Conservation (phyloP, 2,329 filamentous ascomycete genomes). For the Geosmithia putterillii region DNA sequence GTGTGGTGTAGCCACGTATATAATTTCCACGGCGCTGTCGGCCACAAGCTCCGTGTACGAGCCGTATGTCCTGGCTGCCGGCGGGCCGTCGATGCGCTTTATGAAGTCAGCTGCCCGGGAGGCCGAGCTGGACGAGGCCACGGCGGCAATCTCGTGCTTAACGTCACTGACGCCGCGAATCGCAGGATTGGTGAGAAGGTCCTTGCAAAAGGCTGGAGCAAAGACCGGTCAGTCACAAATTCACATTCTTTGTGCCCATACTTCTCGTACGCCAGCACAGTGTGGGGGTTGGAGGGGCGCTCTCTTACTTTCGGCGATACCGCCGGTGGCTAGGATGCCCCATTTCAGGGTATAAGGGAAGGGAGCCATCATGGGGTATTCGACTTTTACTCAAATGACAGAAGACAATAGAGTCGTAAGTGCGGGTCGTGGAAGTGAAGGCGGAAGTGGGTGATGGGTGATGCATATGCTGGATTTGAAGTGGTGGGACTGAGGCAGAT, state of each 20-base stretch:
- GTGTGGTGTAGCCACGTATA: slow-evolving; percentile 85
- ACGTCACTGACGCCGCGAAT: slow-evolving; percentile 60
- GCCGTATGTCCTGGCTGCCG: slow-evolving; percentile 59
- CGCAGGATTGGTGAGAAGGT: slow-evolving; percentile 63
- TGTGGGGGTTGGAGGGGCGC: not conserved
- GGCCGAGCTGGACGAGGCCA: slow-evolving; percentile 64
- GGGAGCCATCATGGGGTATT: slow-evolving; percentile 19
- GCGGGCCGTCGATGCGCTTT: slow-evolving; percentile 54
- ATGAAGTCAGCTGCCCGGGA: slow-evolving; percentile 63
- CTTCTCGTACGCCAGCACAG: not conserved
- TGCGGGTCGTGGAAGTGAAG: too few species aligned
- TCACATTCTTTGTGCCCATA: too few species aligned
- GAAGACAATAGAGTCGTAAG: too few species aligned
- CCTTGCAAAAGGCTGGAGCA: slow-evolving; percentile 55
- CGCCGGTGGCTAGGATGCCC: slow-evolving; percentile 50
- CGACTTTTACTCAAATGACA: not conserved
- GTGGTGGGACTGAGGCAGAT: too few species aligned
- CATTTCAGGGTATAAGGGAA: slow-evolving; percentile 38
- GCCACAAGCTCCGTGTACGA: slow-evolving; percentile 72
- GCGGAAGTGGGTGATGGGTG: too few species aligned
- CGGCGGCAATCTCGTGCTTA: slow-evolving; percentile 65
- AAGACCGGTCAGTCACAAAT: slow-evolving; percentile 1
- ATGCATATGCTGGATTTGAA: too few species aligned
- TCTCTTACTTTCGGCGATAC: slow-evolving; percentile 44
- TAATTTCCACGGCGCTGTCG: slow-evolving; percentile 67